phyloP scores from a whole-genome alignment of 495 filamentous ascomycete genomes.

The Aspergillus asperescens region DNA sequence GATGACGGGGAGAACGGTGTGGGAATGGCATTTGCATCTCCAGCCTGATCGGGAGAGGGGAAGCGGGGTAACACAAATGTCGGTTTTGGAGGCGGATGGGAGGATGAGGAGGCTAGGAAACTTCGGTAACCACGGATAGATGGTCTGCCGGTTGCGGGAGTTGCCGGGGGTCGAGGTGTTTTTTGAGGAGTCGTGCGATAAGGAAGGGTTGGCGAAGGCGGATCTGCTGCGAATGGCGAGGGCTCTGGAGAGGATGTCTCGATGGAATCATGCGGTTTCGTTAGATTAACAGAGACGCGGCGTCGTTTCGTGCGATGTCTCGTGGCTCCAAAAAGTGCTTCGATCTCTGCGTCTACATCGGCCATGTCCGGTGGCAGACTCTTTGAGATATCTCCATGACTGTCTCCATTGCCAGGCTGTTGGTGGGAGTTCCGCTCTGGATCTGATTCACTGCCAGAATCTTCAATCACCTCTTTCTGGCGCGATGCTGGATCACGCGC shows the following conservation, averaged over 20 bases:
- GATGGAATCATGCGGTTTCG: constrained; percentile 9
- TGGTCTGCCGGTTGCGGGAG: constrained; percentile 20
- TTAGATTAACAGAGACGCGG: constrained; percentile 12
- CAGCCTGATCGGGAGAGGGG: constrained; percentile 28
- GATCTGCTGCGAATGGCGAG: background rate
- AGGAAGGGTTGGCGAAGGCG: background rate
- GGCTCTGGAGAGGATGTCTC: constrained; percentile 21
- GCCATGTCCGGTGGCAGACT: constrained; percentile 16
- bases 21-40: constrained; percentile 22
- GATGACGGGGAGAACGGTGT: constrained; percentile 42
- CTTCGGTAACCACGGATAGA: constrained; percentile 27
- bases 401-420: background rate
- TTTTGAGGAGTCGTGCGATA: constrained; percentile 7
- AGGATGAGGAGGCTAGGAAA: constrained; percentile 24
- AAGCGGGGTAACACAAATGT: constrained; percentile 39
- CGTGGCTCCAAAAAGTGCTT: constrained; percentile 27
- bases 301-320: constrained; percentile 29
- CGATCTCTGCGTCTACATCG: constrained; percentile 23
- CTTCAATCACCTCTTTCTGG: constrained; percentile 35
- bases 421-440: background rate
- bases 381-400: constrained; percentile 19
- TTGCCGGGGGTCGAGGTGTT: constrained; percentile 13
- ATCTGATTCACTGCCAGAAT: constrained; percentile 22
- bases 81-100: constrained; percentile 27
- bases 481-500: constrained; percentile 13